A percentile compares a stretch with the other conserved stretches of the same genome.
Evolutionary conservation across 805 yeast genomes (phyloP).

Genomic region (Nakazawaea populi): DNA sequence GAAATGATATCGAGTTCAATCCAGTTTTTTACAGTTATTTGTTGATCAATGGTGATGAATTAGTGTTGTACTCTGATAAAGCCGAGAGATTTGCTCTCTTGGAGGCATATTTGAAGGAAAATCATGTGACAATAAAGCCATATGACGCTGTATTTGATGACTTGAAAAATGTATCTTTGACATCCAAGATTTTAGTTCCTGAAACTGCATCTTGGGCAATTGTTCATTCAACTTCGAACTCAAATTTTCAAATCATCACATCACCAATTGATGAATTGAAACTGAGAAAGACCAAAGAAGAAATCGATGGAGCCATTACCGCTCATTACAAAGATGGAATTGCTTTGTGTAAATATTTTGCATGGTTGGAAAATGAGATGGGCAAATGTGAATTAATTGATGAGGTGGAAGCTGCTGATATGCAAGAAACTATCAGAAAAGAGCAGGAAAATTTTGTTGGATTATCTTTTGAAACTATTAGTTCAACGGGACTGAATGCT

Average conservation of each 20-base stretch:
- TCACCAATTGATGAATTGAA: slow-evolving; percentile 57
- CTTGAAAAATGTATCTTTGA: slow-evolving; percentile 30
- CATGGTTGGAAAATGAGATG: slow-evolving; percentile 53
- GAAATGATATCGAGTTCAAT: slow-evolving; percentile 45
- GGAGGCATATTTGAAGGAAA: slow-evolving; percentile 32
- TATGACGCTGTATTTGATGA: slow-evolving; percentile 43
- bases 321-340: slow-evolving; percentile 57
- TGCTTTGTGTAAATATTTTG: slow-evolving; percentile 45
- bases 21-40: slow-evolving; percentile 49
- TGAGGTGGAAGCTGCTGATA: slow-evolving; percentile 62
- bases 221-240: slow-evolving; percentile 38
- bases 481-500: slow-evolving; percentile 72
- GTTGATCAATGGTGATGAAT: slow-evolving; percentile 35
- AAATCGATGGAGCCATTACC: slow-evolving; percentile 41
- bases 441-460: slow-evolving; percentile 52
- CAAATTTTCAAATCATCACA: slow-evolving; percentile 32
- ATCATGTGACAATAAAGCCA: slow-evolving; percentile 35
- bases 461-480: slow-evolving; percentile 66
- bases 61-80: slow-evolving; percentile 37
- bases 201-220: slow-evolving; percentile 65
- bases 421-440: slow-evolving; percentile 49
- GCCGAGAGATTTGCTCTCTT: slow-evolving; percentile 33
- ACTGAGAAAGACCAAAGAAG: slow-evolving; percentile 43
- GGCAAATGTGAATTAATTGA: slow-evolving; percentile 40
- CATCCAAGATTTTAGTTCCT: slow-evolving; percentile 43